These are phyloP conservation scores for Coprinopsis marcescibilis DNA, from an alignment of 768 basidiomycete genomes.

Conservation along the genomic window DNA sequence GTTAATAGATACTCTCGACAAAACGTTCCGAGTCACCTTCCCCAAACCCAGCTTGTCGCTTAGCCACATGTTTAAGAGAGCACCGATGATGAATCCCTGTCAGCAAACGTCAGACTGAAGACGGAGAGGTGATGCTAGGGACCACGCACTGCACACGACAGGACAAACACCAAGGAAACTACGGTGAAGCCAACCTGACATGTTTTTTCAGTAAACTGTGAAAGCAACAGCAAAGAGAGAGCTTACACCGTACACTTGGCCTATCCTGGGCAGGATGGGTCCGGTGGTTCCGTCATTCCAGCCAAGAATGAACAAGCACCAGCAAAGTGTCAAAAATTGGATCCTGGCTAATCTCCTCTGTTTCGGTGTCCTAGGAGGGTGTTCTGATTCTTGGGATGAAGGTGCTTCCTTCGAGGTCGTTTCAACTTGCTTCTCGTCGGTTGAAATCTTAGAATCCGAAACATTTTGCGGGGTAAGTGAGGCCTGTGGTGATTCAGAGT, in stretches of 20 bases:
- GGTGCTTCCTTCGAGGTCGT: neutral
- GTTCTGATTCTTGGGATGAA: neutral
- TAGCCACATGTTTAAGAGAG: slow-evolving; percentile 32
- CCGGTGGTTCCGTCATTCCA: slow-evolving; percentile 82
- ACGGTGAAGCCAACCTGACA: slow-evolving; percentile 46
- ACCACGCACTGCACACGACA: slow-evolving; percentile 31
- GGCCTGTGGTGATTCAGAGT: too few relatives aligned
- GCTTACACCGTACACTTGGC: slow-evolving; percentile 44
- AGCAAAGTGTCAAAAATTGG: slow-evolving; percentile 52
- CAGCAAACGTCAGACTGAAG: neutral
- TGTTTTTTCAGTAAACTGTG: too few relatives aligned
- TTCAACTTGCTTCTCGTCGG: neutral
- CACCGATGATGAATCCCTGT: slow-evolving; percentile 37
- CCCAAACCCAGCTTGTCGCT: slow-evolving; percentile 37
- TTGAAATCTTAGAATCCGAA: too few relatives aligned
- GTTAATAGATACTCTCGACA: neutral
- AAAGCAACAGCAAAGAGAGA: neutral
- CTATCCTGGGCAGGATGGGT: slow-evolving; percentile 68
- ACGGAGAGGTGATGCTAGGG: neutral
- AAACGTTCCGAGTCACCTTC: slow-evolving; percentile 24
- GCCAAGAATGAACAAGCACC: slow-evolving; percentile 54
- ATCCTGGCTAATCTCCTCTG: slow-evolving; percentile 15
- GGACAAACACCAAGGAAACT: slow-evolving; percentile 57
- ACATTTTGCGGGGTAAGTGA: too few relatives aligned
- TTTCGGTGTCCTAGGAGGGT: neutral